Evolutionary conservation across 2,329 filamentous ascomycete species (phyloP).

Genomic region (Teratosphaeria destructans): DNA sequence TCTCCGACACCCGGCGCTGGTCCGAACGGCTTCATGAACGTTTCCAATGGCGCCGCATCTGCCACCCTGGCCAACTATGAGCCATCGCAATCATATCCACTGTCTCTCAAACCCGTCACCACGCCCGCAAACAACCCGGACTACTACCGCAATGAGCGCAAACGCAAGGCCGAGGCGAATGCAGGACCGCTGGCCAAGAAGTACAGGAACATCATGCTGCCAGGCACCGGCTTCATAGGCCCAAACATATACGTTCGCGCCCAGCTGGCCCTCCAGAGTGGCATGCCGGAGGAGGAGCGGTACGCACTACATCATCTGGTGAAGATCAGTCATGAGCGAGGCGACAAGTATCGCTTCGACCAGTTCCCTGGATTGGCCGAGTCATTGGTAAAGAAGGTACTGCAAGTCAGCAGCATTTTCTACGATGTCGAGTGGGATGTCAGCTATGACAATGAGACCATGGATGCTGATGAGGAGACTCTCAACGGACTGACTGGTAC

Average conservation of each 20-base stretch:
- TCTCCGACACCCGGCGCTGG: constrained; percentile 39
- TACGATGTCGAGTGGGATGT: constrained; percentile 76
- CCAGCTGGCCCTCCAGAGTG: constrained; percentile 70
- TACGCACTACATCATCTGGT: constrained; percentile 89
- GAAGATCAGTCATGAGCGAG: constrained; percentile 88
- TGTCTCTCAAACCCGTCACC: constrained; percentile 61
- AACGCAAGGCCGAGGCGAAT: constrained; percentile 33
- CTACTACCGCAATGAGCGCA: constrained; percentile 51
- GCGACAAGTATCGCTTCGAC: constrained; percentile 92
- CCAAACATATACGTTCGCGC: constrained; percentile 89
- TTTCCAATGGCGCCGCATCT: constrained; percentile 20
- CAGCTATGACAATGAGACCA: constrained; percentile 51
- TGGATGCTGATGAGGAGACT: constrained; percentile 42
- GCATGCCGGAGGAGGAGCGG: constrained; percentile 70
- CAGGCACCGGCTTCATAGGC: constrained; percentile 54
- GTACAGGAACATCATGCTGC: constrained; percentile 46
- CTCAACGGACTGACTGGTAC: constrained; percentile 59
- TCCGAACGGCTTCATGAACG: constrained; percentile 38
- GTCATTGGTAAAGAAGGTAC: constrained; percentile 71
- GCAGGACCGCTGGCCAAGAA: constrained; percentile 35
- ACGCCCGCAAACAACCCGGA: constrained; percentile 65
- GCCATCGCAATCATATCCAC: constrained; percentile 50
- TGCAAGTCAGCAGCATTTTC: constrained; percentile 69
- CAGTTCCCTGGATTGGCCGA: constrained; percentile 83
- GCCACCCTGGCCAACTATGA: constrained; percentile 59